A percentile compares a stretch with the other conserved stretches of the same genome.
These are phyloP conservation scores for Termitomyces sp. DNA, from an alignment of 768 basidiomycete genomes.

Conservation along the genomic window DNA sequence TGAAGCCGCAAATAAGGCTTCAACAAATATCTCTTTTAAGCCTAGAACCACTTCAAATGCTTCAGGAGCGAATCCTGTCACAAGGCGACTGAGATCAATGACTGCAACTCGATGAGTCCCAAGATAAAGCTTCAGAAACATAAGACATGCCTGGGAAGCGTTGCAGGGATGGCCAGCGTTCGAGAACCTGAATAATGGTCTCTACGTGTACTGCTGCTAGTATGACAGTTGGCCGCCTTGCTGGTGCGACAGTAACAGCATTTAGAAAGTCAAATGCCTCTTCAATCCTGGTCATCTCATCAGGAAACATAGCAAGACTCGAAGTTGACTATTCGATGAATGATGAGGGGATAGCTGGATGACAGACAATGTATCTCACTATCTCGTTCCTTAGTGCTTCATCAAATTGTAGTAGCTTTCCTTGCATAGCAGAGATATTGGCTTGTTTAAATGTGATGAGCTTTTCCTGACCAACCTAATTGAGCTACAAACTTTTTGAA, in stretches of 20 bases:
- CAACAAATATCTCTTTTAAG: conserved; percentile 47
- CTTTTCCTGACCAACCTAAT: conserved; percentile 37
- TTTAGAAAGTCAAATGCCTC: conserved; percentile 59
- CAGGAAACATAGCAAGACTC: conserved; percentile 62
- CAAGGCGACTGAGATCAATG: conserved; percentile 78
- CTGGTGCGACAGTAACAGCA: conserved; percentile 34
- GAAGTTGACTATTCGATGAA: conserved; percentile 51
- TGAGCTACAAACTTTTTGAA: neutral
- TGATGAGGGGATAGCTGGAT: neutral
- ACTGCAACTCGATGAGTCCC: conserved; percentile 36
- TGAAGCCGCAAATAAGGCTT: conserved; percentile 58
- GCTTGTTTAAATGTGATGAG: conserved; percentile 82
- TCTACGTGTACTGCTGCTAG: conserved; percentile 51
- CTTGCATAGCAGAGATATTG: conserved; percentile 69
- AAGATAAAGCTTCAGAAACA: neutral
- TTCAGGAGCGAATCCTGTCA: conserved; percentile 59
- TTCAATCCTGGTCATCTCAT: conserved; percentile 52
- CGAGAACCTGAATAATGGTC: conserved; percentile 54
- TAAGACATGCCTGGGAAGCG: conserved; percentile 50
- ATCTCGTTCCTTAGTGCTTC: conserved; percentile 61
- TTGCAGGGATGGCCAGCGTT: conserved; percentile 68
- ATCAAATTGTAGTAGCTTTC: conserved; percentile 73
- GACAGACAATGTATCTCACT: conserved; percentile 33
- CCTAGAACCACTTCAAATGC: conserved; percentile 35
- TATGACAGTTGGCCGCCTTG: conserved; percentile 23